Base-by-base conservation (phyloP, 495 filamentous ascomycete genomes). In the Aspergillus coremiiformis region DNA sequence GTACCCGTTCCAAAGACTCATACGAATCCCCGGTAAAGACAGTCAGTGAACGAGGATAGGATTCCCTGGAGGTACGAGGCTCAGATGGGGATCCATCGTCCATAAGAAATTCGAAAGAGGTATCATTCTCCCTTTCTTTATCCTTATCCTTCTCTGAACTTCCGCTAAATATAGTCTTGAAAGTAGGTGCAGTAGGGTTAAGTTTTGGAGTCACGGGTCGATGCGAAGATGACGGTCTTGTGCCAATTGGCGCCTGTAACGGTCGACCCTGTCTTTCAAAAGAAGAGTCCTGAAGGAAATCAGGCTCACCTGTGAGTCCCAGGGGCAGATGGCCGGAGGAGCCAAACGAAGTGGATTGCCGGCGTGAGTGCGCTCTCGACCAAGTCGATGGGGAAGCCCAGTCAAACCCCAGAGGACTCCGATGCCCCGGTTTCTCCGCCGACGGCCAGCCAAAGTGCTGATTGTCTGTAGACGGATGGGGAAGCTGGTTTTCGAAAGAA, bases 401-500 rank as follows among this genome's bases (percentile, higher is more conserved):
- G 44, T 79, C 74, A 20, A 77, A 71, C 1, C 74, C 78, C 3
- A 84, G 67, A 6, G 79, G 78, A 46, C 80, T 80, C 56, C 74
- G 72, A 44, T 79, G 80, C 17, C 67, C 66, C 5, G 70, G 61
- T 50, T 71, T 77, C 17, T 82, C 78, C 9, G 67, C 66, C 7
- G 75, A 72, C 3, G 78, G 78, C 82, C 84, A 84, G 1, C 82
- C 81, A 55, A 85, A 84, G 26, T 81, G 79, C 35, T 78, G 79
- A 23, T 84, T 87, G 41, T 93, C 89, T 8, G 84, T 89, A 2
- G 89, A 92, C 0, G 89, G 89, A 51, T 87, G 79, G 1, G 87
- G 85, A 41, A 92, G 75, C 33, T 70, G 62, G 32, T 79, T 78
- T 46, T 93, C 89, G 45, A 84, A 83, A 0, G 88, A 91, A 7